Percentiles rank a stretch among this genome's conserved stretches.
These are phyloP conservation scores for Myxozyma nipponensis DNA, from an alignment of 805 yeast species.

Conservation along the genomic window DNA sequence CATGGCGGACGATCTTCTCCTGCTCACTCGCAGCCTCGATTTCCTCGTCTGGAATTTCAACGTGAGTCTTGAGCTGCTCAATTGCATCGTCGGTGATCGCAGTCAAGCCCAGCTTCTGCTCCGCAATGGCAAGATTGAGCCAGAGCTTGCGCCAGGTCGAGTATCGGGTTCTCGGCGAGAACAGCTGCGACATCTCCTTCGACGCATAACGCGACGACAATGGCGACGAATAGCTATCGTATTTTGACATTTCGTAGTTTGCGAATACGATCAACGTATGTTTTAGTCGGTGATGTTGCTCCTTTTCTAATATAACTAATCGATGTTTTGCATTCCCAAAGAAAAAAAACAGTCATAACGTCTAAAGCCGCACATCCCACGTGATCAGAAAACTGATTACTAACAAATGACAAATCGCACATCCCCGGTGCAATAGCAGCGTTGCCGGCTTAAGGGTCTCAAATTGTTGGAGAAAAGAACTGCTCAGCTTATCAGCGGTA, in stretches of 20 bases:
- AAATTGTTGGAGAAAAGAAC: too few relatives aligned
- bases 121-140: constrained; percentile 94
- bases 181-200: constrained; percentile 90
- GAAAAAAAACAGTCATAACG: too few relatives aligned
- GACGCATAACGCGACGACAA: constrained; percentile 96
- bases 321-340: too few relatives aligned
- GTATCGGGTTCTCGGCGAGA: constrained; percentile 89
- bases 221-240: constrained; percentile 86
- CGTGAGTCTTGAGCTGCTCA: constrained; percentile 72
- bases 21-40: constrained; percentile 83
- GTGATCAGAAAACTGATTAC: too few relatives aligned
- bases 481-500: too few relatives aligned
- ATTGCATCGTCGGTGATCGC: constrained; percentile 89
- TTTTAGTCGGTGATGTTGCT: too few relatives aligned
- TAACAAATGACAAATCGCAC: too few relatives aligned
- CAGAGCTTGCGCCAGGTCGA: constrained; percentile 98
- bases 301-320: too few relatives aligned
- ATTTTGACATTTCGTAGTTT: constrained; percentile 41
- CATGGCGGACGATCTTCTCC: constrained; percentile 98
- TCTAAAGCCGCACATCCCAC: neutral
- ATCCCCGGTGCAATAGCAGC: too few relatives aligned
- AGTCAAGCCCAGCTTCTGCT: constrained; percentile 79
- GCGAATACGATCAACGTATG: too few relatives aligned
- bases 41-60: constrained; percentile 87
- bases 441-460: too few relatives aligned